These are phyloP conservation scores for Ricinus communis DNA, from an alignment of 345 rosid genomes.

Conservation along the genomic window DNA sequence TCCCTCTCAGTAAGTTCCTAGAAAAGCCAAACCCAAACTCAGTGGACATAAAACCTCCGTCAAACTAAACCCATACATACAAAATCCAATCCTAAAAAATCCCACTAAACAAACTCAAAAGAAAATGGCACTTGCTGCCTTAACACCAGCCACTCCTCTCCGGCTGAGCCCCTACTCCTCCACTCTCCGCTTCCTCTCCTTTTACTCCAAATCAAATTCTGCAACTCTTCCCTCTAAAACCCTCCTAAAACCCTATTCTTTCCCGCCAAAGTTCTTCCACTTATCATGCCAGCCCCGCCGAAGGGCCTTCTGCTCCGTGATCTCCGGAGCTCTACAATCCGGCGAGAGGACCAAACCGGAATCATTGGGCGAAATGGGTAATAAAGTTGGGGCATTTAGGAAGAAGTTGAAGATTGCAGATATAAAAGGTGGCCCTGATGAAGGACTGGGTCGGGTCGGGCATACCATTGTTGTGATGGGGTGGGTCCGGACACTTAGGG, in stretches of 20 bases:
- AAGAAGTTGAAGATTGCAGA: constrained; percentile 70
- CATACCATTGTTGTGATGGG: constrained; percentile 64
- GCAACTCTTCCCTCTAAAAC: constrained; percentile 12
- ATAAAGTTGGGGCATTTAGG: constrained; percentile 58
- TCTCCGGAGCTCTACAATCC: constrained; percentile 39
- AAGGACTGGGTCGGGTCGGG: constrained; percentile 67
- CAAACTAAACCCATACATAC: neutral
- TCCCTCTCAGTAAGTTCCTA: too few relatives aligned
- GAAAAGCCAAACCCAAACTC: too few relatives aligned
- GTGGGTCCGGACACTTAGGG: constrained; percentile 92
- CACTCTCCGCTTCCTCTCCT: constrained; percentile 47
- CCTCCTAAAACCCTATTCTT: constrained; percentile 19
- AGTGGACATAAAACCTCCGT: constrained; percentile 4
- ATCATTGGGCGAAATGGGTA: constrained; percentile 29
- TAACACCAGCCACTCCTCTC: constrained; percentile 51
- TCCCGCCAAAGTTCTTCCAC: constrained; percentile 29
- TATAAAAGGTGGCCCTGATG: constrained; percentile 68
- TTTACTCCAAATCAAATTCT: constrained; percentile 27
- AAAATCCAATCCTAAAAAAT: too few relatives aligned
- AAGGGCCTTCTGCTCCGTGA: constrained; percentile 40
- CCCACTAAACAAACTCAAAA: too few relatives aligned
- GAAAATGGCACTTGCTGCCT: constrained; percentile 39
- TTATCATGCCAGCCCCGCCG: constrained; percentile 22
- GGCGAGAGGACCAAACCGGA: constrained; percentile 39
- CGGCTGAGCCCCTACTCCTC: constrained; percentile 44